These are phyloP conservation scores for Geoglossum cookeanum DNA, from an alignment of 2,329 filamentous ascomycete species.

Conservation along the genomic window DNA sequence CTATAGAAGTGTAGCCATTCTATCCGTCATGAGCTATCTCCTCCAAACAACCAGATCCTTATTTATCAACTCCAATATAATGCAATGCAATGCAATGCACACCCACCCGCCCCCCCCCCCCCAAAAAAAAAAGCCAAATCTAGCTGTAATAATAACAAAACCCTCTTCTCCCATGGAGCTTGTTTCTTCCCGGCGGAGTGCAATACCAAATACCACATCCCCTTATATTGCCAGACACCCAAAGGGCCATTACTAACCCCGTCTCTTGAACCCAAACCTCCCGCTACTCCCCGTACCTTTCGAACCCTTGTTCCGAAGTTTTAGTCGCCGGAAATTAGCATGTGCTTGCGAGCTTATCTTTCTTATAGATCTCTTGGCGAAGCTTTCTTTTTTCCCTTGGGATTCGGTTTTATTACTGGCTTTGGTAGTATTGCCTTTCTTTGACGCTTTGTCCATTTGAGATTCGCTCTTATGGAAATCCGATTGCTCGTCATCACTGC, in stretches of 20 bases:
- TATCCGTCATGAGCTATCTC: too few species aligned
- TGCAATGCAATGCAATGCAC: too few species aligned
- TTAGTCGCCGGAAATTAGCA: conserved; percentile 46
- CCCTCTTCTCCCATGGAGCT: too few species aligned
- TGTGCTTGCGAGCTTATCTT: conserved; percentile 47
- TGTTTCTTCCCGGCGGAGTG: too few species aligned
- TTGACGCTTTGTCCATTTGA: conserved; percentile 8
- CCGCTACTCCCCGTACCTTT: background rate
- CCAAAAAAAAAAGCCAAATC: too few species aligned
- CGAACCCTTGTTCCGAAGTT: conserved; percentile 32
- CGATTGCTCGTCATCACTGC: conserved; percentile 18
- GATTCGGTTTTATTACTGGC: conserved; percentile 6
- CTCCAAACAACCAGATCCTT: too few species aligned
- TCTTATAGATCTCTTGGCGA: conserved; percentile 18
- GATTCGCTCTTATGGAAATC: conserved; percentile 24
- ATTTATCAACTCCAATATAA: too few species aligned
- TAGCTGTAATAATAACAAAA: too few species aligned
- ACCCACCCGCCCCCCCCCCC: too few species aligned
- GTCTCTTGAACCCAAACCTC: background rate
- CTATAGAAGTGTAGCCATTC: too few species aligned
- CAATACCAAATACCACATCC: too few species aligned
- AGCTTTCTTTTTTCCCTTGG: conserved; percentile 30
- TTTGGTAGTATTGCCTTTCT: background rate
- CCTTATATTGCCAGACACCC: too few species aligned
- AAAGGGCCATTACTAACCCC: background rate